Evolutionary conservation across 1,139 yeast species (phyloP), one percentile per base, ranked within the genome.

Genomic region (Pneumocystis carinii): DNA sequence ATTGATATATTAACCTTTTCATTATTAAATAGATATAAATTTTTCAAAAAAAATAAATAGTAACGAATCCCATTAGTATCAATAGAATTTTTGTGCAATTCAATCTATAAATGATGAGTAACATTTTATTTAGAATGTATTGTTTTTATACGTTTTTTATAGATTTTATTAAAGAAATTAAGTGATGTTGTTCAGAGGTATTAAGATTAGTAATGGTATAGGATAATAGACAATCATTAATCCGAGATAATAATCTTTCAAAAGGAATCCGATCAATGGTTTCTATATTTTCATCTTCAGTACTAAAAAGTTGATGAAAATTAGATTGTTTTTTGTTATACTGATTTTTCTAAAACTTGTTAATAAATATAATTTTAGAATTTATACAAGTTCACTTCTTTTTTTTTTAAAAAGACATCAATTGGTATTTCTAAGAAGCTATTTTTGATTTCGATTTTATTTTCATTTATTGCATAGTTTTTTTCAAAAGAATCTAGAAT

Each of bases 41-140:
- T 87, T 62, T 90, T 76, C 68, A 85, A 84, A 69, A 84, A 82
- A 1, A 96, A 94, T 37, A 88, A 76, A 65, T 85, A 77, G 70
- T 85, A 90, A 63, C 89, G 76, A 15, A 84, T 72, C 0, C 95
- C 97, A 72, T 86, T 86, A 35, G 77, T 77, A 72, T 90, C 97
- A 32, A 89, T 73, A 1, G 84, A 76, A 14, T 75, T 67, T n/a
- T 75, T 72, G 59, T 79, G 76, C 63, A 78, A 77, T 19, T 79
- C 78, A 7, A 88, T 78, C 32, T 81, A 83, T 32, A 39, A 68
- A 69, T 41, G 38, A 24, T 32, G 53, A 41, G 19, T 41, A 41
- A 41, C 8, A 17, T 38, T 41, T 41, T 12, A 12, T 41, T 19
- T 41, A 41, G 14, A 8, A 12, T 41, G 12, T 17, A 17, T 41